Base-by-base conservation (phyloP, 805 yeast genomes). In the Debaryomyces hansenii region DNA sequence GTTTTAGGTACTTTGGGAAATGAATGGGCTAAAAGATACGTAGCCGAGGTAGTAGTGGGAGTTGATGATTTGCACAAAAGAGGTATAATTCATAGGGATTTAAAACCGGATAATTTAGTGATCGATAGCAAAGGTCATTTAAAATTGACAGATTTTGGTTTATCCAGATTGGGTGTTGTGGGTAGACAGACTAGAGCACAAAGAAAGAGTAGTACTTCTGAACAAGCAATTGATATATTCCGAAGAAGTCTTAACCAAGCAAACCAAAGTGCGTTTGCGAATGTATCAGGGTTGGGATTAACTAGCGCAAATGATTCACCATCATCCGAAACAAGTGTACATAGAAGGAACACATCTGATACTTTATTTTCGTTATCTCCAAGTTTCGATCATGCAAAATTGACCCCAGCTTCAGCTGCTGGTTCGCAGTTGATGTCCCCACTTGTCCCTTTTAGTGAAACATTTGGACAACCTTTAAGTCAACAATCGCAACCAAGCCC, bases 131-230 rank as follows among this genome's bases (percentile, higher is more conserved):
- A 73, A 31, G 99, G 99, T 0, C 99, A 94, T 67, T 64, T 94
- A 50, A 94, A 94, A 65, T 69, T 95, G 50, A 91, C 97, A 0
- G 99, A 94, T 67, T 94, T 94, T 72, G 99, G 99, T 1, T 75
- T 94, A 37, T 87, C 96, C 7, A 75, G 96, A 60, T 83, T 90
- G 75, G 97, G 97, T 27, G 79, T 91, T 37, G 80, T 90, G 32
- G 85, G 90, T 34, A 82, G 97, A 64, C 96, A 90, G 59, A 59
- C 58, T 3, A 76, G 79, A 21, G 57, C 59, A 20, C 73, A 71
- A 35, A 53, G 79, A 12, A 71, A 70, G 40, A 71, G 76, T 51
- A 69, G 75, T 48, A 58, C 72, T 1, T 62, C 72, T 4, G 78
- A 74, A 41, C 72, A 67, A 48, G 72, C 69, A 2, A 69, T 73